These are phyloP conservation scores for Penicillium simplicissimum DNA, from an alignment of 495 filamentous ascomycete species.

Conservation along the genomic window DNA sequence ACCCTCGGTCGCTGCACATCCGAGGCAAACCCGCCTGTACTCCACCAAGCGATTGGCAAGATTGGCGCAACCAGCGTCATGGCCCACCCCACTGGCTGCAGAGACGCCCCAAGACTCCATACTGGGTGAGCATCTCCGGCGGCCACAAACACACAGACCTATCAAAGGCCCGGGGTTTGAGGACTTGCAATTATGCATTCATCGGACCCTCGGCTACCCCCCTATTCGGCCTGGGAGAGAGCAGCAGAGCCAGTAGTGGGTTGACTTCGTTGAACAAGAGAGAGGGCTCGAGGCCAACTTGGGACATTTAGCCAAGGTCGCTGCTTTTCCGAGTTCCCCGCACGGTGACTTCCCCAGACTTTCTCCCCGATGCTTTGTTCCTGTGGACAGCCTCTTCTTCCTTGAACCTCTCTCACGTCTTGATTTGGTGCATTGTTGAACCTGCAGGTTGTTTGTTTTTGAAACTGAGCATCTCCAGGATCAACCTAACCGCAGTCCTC, in stretches of 20 bases:
- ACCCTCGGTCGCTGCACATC: conserved; percentile 9
- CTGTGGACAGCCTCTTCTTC: not conserved
- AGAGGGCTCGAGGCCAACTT: not conserved
- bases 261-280: not conserved
- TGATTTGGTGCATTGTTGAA: not conserved
- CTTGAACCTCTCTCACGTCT: not conserved
- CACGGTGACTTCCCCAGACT: conserved; percentile 10
- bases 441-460: not conserved
- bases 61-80: not conserved
- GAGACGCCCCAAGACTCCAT: not conserved
- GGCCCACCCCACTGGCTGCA: not conserved
- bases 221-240: too few relatives aligned
- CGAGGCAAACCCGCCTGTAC: conserved; percentile 4
- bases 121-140: not conserved
- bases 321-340: conserved; percentile 20
- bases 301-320: not conserved
- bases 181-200: not conserved
- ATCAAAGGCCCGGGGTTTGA: not conserved
- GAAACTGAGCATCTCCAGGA: not conserved
- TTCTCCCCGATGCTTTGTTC: not conserved
- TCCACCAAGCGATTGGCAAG: not conserved
- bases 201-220: conserved; percentile 2
- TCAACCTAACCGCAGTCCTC: not conserved
- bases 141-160: not conserved
- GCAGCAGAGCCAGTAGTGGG: too few relatives aligned